Percentiles rank a stretch among this genome's conserved stretches.
Conservation (phyloP, 2,329 filamentous ascomycete species). For the Exophiala oligosperma region DNA sequence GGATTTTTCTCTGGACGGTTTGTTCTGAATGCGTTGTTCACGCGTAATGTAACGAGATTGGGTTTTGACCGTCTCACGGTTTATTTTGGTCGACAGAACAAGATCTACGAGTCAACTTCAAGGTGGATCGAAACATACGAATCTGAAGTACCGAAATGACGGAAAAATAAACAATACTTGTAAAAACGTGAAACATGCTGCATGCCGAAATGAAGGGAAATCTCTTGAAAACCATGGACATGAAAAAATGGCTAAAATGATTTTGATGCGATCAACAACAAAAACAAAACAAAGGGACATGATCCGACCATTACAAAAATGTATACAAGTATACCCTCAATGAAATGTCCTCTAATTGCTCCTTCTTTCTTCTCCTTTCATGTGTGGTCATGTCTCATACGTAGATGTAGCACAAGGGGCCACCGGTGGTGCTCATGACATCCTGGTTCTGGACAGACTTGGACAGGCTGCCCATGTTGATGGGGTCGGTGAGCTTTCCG, state of each 20-base stretch:
- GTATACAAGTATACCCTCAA: background rate
- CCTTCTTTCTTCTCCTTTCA: background rate
- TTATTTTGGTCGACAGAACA: too few relatives aligned
- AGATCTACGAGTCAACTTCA: too few relatives aligned
- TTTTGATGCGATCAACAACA: background rate
- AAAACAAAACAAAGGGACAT: too few relatives aligned
- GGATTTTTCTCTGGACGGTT: too few relatives aligned
- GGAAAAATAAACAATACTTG: background rate
- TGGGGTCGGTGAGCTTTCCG: conserved; percentile 21
- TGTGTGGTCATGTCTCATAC: conserved; percentile 10
- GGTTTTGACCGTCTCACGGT: too few relatives aligned
- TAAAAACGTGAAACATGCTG: too few relatives aligned
- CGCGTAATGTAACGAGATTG: too few relatives aligned
- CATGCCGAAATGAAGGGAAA: background rate
- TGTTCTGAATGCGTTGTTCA: too few relatives aligned
- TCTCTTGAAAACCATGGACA: too few relatives aligned
- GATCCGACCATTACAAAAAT: background rate
- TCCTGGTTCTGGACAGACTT: conserved; percentile 16
- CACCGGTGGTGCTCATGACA: conserved; percentile 24
- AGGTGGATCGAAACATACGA: too few relatives aligned
- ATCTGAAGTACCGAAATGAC: background rate
- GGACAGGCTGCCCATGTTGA: conserved; percentile 16
- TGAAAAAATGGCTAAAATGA: background rate
- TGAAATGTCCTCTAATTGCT: background rate
- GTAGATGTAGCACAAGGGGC: conserved; percentile 28